Conservation (phyloP, 352 stramenopile species). For the Pythium scleroteichum region DNA sequence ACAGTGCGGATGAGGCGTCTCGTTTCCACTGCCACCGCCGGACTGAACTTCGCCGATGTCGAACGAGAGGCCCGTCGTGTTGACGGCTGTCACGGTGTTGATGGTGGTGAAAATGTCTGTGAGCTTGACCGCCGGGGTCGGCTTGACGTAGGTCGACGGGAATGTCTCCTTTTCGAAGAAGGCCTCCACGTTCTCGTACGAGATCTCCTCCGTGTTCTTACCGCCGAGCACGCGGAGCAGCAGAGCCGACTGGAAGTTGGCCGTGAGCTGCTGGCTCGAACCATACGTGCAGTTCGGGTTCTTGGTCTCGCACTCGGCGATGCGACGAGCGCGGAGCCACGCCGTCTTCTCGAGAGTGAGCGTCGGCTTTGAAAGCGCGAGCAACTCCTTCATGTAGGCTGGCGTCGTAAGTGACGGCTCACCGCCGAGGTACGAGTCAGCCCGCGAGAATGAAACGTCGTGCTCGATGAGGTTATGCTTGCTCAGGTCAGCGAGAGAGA, state of each 20-base stretch:
- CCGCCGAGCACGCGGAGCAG: not conserved
- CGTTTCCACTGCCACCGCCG: too few relatives aligned
- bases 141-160: not conserved
- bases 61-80: too few relatives aligned
- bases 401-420: slow-evolving; percentile 34
- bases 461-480: slow-evolving; percentile 38
- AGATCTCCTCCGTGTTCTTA: slow-evolving; percentile 4
- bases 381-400: slow-evolving; percentile 32
- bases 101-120: not conserved
- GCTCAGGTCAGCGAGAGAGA: slow-evolving; percentile 45
- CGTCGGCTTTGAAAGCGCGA: slow-evolving; percentile 17
- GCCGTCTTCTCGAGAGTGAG: slow-evolving; percentile 19
- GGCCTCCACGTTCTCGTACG: not conserved
- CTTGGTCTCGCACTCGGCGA: slow-evolving; percentile 5
- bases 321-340: not conserved
- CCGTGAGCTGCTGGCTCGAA: not conserved
- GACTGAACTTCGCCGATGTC: too few relatives aligned
- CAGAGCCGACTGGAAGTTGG: not conserved
- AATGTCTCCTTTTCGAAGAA: slow-evolving; percentile 1
- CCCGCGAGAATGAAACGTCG: slow-evolving; percentile 36
- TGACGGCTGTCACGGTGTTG: too few relatives aligned
- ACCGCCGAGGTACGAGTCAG: slow-evolving; percentile 37
- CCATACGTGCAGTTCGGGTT: not conserved
- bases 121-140: not conserved
- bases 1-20: too few relatives aligned